These are phyloP conservation scores for Aspergillus cavernicola DNA, from an alignment of 495 filamentous ascomycete genomes.

Conservation along the genomic window DNA sequence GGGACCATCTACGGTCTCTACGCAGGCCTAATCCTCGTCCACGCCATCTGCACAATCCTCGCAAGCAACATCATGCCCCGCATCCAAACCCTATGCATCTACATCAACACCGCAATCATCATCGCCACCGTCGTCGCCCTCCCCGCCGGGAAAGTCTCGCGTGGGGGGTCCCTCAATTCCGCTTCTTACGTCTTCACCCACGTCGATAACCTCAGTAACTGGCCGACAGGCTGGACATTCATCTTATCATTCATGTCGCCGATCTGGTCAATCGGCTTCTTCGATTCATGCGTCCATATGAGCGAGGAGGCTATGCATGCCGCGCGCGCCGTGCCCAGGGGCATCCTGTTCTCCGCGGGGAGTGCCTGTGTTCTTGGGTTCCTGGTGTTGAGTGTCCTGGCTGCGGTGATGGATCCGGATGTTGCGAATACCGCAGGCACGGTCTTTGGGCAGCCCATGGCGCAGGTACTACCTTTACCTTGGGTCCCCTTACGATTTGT, in stretches of 20 bases:
- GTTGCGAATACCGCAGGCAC: constrained; percentile 30
- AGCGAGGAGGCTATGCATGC: constrained; percentile 60
- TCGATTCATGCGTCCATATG: constrained; percentile 53
- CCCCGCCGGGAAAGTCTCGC: constrained; percentile 50
- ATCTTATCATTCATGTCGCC: constrained; percentile 58
- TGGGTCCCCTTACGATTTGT: not conserved
- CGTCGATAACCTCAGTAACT: constrained; percentile 52
- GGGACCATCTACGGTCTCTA: constrained; percentile 63
- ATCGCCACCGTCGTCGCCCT: constrained; percentile 62
- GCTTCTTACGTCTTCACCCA: constrained; percentile 38
- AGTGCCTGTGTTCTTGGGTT: constrained; percentile 49
- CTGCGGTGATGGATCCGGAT: constrained; percentile 36
- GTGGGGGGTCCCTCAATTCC: constrained; percentile 31
- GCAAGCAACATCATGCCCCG: constrained; percentile 59
- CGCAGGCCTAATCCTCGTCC: constrained; percentile 52
- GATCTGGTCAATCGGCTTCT: constrained; percentile 60
- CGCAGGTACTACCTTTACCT: constrained; percentile 28
- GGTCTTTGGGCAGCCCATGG: constrained; percentile 45
- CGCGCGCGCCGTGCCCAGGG: constrained; percentile 55
- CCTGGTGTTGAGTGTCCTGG: constrained; percentile 49
- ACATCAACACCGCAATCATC: constrained; percentile 61
- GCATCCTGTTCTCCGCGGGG: constrained; percentile 46
- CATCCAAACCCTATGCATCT: constrained; percentile 61
- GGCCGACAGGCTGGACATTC: constrained; percentile 57
- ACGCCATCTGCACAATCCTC: constrained; percentile 56